phyloP scores from a whole-genome alignment of 768 basidiomycete genomes.

The Hortiboletus flavorubellus region DNA sequence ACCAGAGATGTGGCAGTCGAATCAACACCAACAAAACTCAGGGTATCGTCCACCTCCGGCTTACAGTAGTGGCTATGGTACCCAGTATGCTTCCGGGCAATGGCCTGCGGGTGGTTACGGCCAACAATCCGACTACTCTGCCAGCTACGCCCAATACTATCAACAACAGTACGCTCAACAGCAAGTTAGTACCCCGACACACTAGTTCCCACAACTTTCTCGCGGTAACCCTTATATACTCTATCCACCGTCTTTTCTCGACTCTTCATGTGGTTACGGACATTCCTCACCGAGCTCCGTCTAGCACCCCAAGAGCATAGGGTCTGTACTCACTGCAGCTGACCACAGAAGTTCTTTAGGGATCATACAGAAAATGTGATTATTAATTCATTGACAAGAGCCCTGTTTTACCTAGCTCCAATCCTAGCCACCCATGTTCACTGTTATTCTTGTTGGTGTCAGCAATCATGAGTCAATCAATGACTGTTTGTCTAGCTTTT shows the following conservation, averaged over 20 bases:
- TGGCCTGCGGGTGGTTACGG: constrained; percentile 38
- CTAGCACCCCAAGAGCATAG: constrained; percentile 24
- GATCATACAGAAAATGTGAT: constrained; percentile 25
- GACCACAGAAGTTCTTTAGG: constrained; percentile 34
- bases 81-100: constrained; percentile 40
- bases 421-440: constrained; percentile 10
- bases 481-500: constrained; percentile 13
- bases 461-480: neutral
- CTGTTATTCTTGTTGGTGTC: neutral
- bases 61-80: constrained; percentile 48
- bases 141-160: constrained; percentile 83
- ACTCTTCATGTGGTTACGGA: constrained; percentile 13
- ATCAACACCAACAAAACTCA: constrained; percentile 44
- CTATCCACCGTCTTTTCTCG: constrained; percentile 11
- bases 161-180: constrained; percentile 85
- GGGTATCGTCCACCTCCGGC: constrained; percentile 70
- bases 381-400: constrained; percentile 29
- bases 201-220: constrained; percentile 22
- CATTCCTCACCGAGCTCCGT: constrained; percentile 17
- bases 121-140: constrained; percentile 61
- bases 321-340: constrained; percentile 36
- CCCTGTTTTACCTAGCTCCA: constrained; percentile 23
- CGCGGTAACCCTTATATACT: constrained; percentile 28
- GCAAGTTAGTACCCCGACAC: constrained; percentile 47
- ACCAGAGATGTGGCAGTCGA: constrained; percentile 80